Base-by-base conservation (phyloP, 164 flowering plant genomes). In the Liquidambar formosana region DNA sequence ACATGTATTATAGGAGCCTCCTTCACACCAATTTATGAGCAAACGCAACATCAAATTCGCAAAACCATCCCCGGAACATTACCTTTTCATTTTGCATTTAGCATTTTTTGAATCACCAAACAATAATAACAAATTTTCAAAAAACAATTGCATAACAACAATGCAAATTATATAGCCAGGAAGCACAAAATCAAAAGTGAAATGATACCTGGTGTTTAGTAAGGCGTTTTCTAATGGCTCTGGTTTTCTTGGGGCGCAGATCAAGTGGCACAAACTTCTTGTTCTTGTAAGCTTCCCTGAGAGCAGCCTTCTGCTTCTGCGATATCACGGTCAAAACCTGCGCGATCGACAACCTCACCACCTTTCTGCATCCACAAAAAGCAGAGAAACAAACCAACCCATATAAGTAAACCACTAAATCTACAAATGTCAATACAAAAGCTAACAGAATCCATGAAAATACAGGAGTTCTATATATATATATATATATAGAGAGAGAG, bases 221-320 rank as follows among this genome's bases (percentile, higher is more conserved):
- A 14, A 91, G 92, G 61, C 90, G 83, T 18, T 84, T 84, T 43
- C 93, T 84, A 58, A 89, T 91, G 57, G 93, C 93, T 58, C 93
- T 78, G 69, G 97, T 91, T 80, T 89, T 89, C 90, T 89, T 89
- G 23, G 94, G 94, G 64, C 97, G 88, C 43, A 91, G 82, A 73
- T 91, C 97, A 65, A 89, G 85, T 0, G 94, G 97, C 77, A 89
- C 54, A 27, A 60, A 78, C 80, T 88, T 91, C 89, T 89, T 84
- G 43, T 85, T 88, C 87, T 87, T 88, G 83, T 85, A 88, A 0
- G 77, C 91, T 48, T 88, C 94, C 64, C 97, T 86, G 70, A 91
- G 65, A 0, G 88, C 91, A 27, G 91, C 78, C 76, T 89, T 91
- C 77, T 91, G 91, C 73, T 81, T 89, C 84, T 91, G 93, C 4